Base-by-base conservation (phyloP, 768 basidiomycete species). In the Tubosaeta sp. region DNA sequence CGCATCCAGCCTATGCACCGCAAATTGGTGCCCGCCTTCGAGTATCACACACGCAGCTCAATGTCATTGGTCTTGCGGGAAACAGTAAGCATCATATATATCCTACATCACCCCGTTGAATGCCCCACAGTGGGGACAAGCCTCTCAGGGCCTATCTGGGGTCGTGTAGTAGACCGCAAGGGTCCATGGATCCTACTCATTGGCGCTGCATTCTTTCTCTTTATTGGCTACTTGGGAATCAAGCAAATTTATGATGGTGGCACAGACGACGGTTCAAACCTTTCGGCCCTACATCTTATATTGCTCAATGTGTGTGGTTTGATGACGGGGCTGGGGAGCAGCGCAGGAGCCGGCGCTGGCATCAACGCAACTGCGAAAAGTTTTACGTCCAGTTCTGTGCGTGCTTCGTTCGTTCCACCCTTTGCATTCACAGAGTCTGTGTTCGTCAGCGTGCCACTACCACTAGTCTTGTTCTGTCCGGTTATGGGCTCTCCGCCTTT, bases 401-500 rank as follows among this genome's bases (percentile, higher is more conserved):
- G 85, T 72, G 9, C 31, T 43, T 19, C 19, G 19, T 17, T 25
- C 13, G 9, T 26, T 25, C 4, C 4, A 8, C 34, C 3, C 9
- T 46, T 17, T 22, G 33, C 25, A 22, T 31, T 44, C 43, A 44
- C 14, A 29, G 27, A 31, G 11, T 29, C 48, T 32, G 47, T 44
- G 17, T 48, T 26, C 32, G 44, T 17, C 43, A 91, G 86, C 78
- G 92, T 17, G 91, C 85, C 13, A 84, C 83, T 0, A 80, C 84
- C 10, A 90, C 87, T 0, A 86, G 86, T 2, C 65, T 91, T 11
- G 91, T 94, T 33, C 69, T 93, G n/a, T 90, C 91, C 0, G 93
- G 91, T 31, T 92, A 91, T 56, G 93, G 94, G 0, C 80, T 97
- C 12, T 93, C 91, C 0, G 94, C 94, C 0, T 95, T 95, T 74